Conservation (phyloP, 2,329 filamentous ascomycete species). For the Myriosclerotinia curreyana region DNA sequence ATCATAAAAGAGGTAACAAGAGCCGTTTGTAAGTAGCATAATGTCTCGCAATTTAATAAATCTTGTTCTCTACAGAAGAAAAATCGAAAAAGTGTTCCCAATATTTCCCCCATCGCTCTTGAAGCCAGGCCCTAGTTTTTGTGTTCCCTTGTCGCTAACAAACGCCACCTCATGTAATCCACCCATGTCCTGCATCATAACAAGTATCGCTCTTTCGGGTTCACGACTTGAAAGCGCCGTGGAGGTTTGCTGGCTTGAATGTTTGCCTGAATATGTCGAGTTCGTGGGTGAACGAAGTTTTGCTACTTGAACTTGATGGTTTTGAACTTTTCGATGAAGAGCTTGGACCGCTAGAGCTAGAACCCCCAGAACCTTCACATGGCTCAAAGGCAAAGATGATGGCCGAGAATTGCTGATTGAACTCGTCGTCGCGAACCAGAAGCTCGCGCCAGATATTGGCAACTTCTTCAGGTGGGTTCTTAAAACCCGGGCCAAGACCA, state of each 20-base stretch:
- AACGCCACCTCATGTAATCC: conserved; percentile 19
- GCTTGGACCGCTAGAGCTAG: conserved; percentile 28
- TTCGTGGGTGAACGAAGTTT: conserved; percentile 14
- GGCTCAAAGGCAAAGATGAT: conserved; percentile 66
- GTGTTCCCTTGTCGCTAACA: neutral
- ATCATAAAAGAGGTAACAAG: neutral
- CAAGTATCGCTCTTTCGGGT: conserved; percentile 1
- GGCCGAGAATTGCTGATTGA: conserved; percentile 58
- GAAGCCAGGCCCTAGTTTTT: neutral
- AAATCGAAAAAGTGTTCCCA: conserved; percentile 6
- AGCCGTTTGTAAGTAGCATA: neutral
- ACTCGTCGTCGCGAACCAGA: conserved; percentile 59
- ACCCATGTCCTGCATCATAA: conserved; percentile 4
- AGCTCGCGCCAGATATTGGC: conserved; percentile 65
- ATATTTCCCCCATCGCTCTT: neutral
- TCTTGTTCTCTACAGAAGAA: conserved; percentile 13
- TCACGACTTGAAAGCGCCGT: conserved; percentile 22
- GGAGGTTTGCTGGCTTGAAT: conserved; percentile 22
- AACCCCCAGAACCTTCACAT: conserved; percentile 45
- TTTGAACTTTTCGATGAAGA: conserved; percentile 26
- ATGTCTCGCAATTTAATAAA: conserved; percentile 10
- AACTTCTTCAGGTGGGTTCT: conserved; percentile 63
- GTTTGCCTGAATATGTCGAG: conserved; percentile 21
- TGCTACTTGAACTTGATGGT: conserved; percentile 15
- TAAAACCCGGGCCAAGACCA: conserved; percentile 60